Conservation (phyloP, 2,329 filamentous ascomycete genomes). For the Colletotrichum sp. region DNA sequence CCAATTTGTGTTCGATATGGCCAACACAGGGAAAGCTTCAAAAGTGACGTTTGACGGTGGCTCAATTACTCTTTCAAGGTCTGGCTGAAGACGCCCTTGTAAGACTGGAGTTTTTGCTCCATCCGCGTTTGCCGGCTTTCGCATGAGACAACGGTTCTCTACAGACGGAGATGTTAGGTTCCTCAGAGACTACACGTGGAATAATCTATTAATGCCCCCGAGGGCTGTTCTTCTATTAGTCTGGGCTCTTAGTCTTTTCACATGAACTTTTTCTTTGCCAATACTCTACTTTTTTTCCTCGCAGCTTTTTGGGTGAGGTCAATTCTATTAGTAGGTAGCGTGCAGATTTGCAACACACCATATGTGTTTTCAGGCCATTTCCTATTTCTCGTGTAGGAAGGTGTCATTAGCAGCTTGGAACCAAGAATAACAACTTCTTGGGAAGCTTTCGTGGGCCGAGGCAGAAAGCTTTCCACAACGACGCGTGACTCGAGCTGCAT, state of each 20-base stretch:
- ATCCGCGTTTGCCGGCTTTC: not conserved
- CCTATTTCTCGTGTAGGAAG: not conserved
- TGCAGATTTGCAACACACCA: not conserved
- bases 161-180: not conserved
- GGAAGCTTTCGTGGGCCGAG: not conserved
- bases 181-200: too few species aligned
- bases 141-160: not conserved
- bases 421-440: not conserved
- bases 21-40: not conserved
- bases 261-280: not conserved
- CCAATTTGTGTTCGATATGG: not conserved
- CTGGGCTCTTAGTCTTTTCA: not conserved
- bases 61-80: not conserved
- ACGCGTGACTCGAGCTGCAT: not conserved
- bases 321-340: fast-evolving
- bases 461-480: not conserved
- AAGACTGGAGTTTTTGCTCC: not conserved
- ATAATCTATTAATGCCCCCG: too few species aligned
- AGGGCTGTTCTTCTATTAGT: not conserved
- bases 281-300: not conserved
- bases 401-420: not conserved
- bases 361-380: fast-evolving
- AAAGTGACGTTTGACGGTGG: not conserved
- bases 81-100: not conserved
- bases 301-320: not conserved